A percentile compares a stretch with the other conserved stretches of the same genome.
Evolutionary conservation across 345 rosid species (phyloP).

Genomic region (Eucalyptus viminalis): DNA sequence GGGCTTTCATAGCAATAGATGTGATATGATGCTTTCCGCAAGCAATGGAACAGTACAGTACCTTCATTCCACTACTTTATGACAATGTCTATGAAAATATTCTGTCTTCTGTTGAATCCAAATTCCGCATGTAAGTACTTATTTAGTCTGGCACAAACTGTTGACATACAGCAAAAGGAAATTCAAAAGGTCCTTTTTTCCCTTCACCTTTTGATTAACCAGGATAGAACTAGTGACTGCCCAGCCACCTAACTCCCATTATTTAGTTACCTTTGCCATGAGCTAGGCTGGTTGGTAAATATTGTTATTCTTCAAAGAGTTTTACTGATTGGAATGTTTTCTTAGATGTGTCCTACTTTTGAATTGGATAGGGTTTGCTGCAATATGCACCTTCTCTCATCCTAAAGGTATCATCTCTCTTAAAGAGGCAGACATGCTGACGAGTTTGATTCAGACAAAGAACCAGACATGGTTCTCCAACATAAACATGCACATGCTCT

Average conservation of each 20-base stretch:
- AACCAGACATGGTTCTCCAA: background rate
- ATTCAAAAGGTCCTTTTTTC: background rate
- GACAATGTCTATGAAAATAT: background rate
- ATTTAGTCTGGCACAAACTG: background rate
- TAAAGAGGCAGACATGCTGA: background rate
- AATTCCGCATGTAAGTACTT: background rate
- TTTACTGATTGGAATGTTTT: background rate
- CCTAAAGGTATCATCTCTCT: background rate
- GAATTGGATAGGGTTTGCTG: background rate
- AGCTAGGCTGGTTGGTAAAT: background rate
- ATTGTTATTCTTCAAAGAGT: background rate
- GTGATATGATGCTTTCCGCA: background rate
- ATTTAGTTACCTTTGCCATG: background rate
- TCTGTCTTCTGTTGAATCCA: conserved; percentile 15
- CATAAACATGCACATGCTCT: background rate
- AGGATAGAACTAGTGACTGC: background rate
- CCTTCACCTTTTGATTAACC: background rate
- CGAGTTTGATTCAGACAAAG: background rate
- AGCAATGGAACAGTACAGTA: background rate
- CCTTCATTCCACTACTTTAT: background rate
- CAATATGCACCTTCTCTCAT: background rate
- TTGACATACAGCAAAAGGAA: background rate
- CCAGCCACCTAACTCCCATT: background rate
- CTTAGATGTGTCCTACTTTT: background rate
- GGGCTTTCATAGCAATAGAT: background rate